Base-by-base conservation (phyloP, 225 moss, liverwort and hornwort species). In the Bryum argenteum region DNA sequence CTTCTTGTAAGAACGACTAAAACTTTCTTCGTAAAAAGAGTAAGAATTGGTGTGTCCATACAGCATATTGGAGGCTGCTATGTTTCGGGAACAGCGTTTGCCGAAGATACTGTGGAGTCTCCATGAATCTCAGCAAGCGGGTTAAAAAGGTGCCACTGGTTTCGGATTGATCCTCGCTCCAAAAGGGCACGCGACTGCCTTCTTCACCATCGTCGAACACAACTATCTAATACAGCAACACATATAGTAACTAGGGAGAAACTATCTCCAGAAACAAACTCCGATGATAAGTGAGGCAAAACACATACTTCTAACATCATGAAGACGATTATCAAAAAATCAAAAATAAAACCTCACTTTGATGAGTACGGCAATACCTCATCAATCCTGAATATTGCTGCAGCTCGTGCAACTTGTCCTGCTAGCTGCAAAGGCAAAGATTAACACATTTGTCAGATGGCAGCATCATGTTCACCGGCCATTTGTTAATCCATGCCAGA, bases 101-200 rank as follows among this genome's bases (percentile, higher is more conserved):
- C 68, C 97, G 94, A 77, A 97, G 86, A 73, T 97, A 97, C 10
- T 97, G 97, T 24, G 97, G 97, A 58, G 92, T 94, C 76, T 97
- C 97, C 68, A 97, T 90, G 56, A 83, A 94, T 74, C 85, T 85
- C 79, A 97, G 66, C 71, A 97, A 76, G 77, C 92, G 91, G 58
- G 79, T 84, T 73, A 97, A 64, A 72, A 97, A 94, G 54, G 72
- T 83, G 33, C 89, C 94, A 33, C 97, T 91, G 38, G 88, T 89
- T 71, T 97, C 97, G 54, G 81, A 68, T 65, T 77, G 74, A 81
- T 86, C 87, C 63, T 92, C 97, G 61, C 85, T 85, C 93, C 97
- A 94, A 64, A 80, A 79, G 39, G 91, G 84, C 62, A 87, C 83
- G 39, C 89, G 85, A 63, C 87, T 90, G 61, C 83, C 86, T 64